Conservation (phyloP, 805 yeast genomes). For the Kodamaea kaohsiungensis region DNA sequence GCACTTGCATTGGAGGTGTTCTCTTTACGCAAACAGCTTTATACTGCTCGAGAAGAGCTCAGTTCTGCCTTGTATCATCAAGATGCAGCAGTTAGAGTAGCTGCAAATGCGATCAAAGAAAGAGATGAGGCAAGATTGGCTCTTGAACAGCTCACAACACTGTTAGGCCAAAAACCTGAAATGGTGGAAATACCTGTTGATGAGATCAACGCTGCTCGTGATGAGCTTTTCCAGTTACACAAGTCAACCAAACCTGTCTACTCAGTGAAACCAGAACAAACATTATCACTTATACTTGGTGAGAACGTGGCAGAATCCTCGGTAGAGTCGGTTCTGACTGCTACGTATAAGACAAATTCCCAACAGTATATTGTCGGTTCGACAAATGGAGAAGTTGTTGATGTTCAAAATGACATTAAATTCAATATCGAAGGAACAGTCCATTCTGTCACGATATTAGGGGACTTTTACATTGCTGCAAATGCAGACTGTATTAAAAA, state of each 20-base stretch:
- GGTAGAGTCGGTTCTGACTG: not conserved
- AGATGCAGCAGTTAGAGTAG: constrained; percentile 90
- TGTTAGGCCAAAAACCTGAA: constrained; percentile 24
- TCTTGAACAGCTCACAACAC: constrained; percentile 54
- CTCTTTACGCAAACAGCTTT: constrained; percentile 70
- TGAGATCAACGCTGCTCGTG: constrained; percentile 29
- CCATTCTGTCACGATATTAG: not conserved
- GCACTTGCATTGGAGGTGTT: constrained; percentile 80
- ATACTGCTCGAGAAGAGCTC: constrained; percentile 65
- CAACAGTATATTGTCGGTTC: constrained; percentile 7
- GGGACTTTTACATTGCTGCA: constrained; percentile 3
- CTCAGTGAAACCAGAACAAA: constrained; percentile 17
- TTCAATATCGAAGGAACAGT: constrained; percentile 1
- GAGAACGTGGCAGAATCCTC: constrained; percentile 6
- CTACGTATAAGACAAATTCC: not conserved
- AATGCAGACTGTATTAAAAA: not conserved
- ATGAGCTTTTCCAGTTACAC: constrained; percentile 35
- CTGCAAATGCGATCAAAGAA: constrained; percentile 71
- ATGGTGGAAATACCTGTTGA: constrained; percentile 23
- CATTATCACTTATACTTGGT: constrained; percentile 12
- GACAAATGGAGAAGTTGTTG: constrained; percentile 3
- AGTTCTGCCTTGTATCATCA: constrained; percentile 78
- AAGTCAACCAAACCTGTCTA: constrained; percentile 32
- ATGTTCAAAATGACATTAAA: constrained; percentile 10
- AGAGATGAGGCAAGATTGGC: constrained; percentile 73